Evolutionary conservation across 768 basidiomycete genomes (phyloP).

Genomic region (Termitomyces heimii): DNA sequence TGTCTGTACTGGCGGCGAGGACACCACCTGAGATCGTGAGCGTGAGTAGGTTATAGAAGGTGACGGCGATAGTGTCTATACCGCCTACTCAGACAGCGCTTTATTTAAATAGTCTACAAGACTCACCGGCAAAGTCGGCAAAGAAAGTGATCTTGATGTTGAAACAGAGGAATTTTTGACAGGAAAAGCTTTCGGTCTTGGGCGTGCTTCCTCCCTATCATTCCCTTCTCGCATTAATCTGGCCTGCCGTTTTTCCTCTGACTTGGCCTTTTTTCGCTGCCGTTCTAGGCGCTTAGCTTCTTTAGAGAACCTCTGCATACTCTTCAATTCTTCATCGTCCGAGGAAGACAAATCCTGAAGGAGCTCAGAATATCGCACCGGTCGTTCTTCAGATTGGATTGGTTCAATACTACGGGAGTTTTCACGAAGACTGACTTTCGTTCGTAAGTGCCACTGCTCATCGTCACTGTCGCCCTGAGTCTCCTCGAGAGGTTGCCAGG

Average conservation of each 20-base stretch:
- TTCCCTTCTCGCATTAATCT: slow-evolving; percentile 3
- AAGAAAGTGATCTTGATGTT: neutral
- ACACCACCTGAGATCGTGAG: neutral
- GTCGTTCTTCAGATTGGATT: slow-evolving; percentile 1
- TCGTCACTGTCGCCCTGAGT: slow-evolving; percentile 13
- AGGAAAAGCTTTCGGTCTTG: slow-evolving; percentile 18
- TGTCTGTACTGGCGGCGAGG: neutral
- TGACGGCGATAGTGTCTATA: neutral
- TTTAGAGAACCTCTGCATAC: slow-evolving; percentile 23
- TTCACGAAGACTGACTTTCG: neutral
- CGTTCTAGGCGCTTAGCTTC: slow-evolving; percentile 22
- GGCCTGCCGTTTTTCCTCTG: neutral
- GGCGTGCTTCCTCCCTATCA: slow-evolving; percentile 10
- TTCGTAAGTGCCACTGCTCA: neutral
- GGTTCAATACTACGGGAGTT: neutral
- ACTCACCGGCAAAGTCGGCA: neutral
- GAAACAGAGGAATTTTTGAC: neutral
- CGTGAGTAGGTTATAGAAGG: neutral
- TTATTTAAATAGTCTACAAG: neutral
- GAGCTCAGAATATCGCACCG: slow-evolving; percentile 25
- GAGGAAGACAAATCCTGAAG: slow-evolving; percentile 31
- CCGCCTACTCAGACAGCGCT: neutral
- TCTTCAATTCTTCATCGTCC: slow-evolving; percentile 34
- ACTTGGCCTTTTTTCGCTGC: neutral
- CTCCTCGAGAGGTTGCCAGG: slow-evolving; percentile 16